These are phyloP conservation scores for Wickerhamomyces rabaulensis DNA, from an alignment of 805 yeast species.

Conservation along the genomic window DNA sequence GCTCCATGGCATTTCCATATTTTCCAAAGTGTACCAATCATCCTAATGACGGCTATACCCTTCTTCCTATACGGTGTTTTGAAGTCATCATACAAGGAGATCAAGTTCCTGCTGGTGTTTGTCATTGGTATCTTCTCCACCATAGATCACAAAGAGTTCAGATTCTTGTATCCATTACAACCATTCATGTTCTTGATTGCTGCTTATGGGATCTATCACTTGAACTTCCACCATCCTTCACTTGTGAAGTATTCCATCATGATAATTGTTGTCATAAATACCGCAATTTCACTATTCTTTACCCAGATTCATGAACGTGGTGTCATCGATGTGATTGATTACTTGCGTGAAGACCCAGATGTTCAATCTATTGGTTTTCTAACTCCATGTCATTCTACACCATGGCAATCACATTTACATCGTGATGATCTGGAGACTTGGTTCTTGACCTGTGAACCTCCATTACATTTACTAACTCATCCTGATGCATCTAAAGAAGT, in stretches of 20 bases:
- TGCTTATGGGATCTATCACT: constrained; percentile 29
- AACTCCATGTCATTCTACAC: constrained; percentile 97
- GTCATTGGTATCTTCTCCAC: constrained; percentile 56
- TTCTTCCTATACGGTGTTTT: constrained; percentile 43
- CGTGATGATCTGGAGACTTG: constrained; percentile 49
- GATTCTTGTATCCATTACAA: constrained; percentile 82
- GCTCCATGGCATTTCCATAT: constrained; percentile 84
- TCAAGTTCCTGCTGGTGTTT: constrained; percentile 31
- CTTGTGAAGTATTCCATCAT: constrained; percentile 14
- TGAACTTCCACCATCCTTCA: constrained; percentile 13
- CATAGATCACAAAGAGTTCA: constrained; percentile 82
- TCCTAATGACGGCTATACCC: constrained; percentile 65
- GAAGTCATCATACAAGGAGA: constrained; percentile 16
- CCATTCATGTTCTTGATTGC: constrained; percentile 61
- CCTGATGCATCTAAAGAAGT: constrained; percentile 30
- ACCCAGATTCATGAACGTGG: constrained; percentile 82
- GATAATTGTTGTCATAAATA: constrained; percentile 31
- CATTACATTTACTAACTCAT: constrained; percentile 37
- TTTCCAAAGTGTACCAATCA: constrained; percentile 74
- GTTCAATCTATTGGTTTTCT: constrained; percentile 67
- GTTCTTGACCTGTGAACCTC: constrained; percentile 93
- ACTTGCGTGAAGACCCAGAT: constrained; percentile 36
- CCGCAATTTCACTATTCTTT: constrained; percentile 42
- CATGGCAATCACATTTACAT: constrained; percentile 85
- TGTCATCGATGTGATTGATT: constrained; percentile 60